Percentiles rank a stretch among this genome's conserved stretches.
These are phyloP conservation scores for Haberlea rhodopensis DNA, from an alignment of 257 asterid species.

Conservation along the genomic window DNA sequence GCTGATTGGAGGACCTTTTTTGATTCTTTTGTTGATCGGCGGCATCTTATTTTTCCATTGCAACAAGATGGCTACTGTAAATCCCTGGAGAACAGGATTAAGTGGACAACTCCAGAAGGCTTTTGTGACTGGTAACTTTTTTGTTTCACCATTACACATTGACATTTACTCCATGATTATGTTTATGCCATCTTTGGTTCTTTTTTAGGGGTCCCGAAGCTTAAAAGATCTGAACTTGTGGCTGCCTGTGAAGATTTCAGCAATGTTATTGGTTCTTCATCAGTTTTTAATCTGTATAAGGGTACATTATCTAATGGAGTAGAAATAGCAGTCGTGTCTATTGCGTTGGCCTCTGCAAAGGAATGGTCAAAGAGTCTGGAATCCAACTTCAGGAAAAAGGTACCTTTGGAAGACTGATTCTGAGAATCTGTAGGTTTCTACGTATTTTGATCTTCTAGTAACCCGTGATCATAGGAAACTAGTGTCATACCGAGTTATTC, in stretches of 20 bases:
- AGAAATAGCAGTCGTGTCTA: constrained; percentile 80
- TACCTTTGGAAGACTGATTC: constrained; percentile 20
- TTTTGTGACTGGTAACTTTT: constrained; percentile 61
- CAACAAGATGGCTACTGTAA: constrained; percentile 71
- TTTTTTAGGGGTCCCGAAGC: constrained; percentile 77
- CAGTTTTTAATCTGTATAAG: constrained; percentile 65
- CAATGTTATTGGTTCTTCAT: constrained; percentile 69
- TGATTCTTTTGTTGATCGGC: constrained; percentile 38
- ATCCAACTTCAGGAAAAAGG: constrained; percentile 77
- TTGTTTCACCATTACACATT: background rate
- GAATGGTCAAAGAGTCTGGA: constrained; percentile 75
- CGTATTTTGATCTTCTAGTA: background rate
- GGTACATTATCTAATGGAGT: constrained; percentile 87
- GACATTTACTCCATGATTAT: background rate
- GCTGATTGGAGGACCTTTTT: constrained; percentile 52
- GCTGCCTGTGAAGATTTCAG: constrained; percentile 94
- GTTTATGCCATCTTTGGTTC: constrained; percentile 6
- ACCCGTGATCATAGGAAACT: background rate
- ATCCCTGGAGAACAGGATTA: constrained; percentile 91
- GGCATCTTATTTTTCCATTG: constrained; percentile 35
- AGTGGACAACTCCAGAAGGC: constrained; percentile 95
- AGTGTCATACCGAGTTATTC: background rate
- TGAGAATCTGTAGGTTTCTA: constrained; percentile 3
- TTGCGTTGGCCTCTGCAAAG: constrained; percentile 52
- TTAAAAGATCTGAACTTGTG: constrained; percentile 73